Percentiles rank a stretch among this genome's conserved stretches.
Conservation (phyloP, 108 stramenopile species). For the Nitzschia putrida region DNA sequence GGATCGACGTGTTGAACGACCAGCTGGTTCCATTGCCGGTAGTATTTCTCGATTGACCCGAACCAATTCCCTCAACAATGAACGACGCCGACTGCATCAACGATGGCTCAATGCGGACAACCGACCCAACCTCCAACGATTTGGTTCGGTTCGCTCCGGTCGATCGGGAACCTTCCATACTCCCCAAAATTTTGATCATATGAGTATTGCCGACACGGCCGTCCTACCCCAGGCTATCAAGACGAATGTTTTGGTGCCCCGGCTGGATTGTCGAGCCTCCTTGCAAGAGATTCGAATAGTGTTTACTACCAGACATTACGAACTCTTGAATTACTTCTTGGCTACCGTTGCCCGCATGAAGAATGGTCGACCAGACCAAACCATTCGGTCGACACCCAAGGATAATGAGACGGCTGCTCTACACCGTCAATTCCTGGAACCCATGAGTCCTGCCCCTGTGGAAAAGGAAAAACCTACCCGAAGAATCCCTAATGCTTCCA, state of each 20-base stretch:
- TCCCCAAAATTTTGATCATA: neutral
- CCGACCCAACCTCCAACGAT: constrained; percentile 1
- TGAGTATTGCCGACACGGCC: constrained; percentile 22
- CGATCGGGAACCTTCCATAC: constrained; percentile 7
- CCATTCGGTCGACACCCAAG: constrained; percentile 49
- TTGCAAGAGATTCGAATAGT: constrained; percentile 54
- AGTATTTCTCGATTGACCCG: neutral
- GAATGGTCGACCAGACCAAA: constrained; percentile 60
- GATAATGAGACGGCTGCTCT: constrained; percentile 24
- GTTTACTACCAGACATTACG: constrained; percentile 63
- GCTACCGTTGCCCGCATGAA: constrained; percentile 52
- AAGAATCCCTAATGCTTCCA: neutral
- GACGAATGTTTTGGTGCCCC: constrained; percentile 14
- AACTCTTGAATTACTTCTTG: constrained; percentile 48
- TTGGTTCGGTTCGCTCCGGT: neutral
- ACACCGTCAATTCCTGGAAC: constrained; percentile 13
- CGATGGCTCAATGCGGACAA: constrained; percentile 1
- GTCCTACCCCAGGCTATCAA: constrained; percentile 8
- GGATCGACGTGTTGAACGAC: neutral
- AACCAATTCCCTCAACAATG: neutral
- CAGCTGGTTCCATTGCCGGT: neutral
- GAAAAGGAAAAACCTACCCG: neutral
- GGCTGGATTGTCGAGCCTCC: constrained; percentile 42
- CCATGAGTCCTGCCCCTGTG: neutral
- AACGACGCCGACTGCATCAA: constrained; percentile 10